phyloP scores from a whole-genome alignment of 768 basidiomycete genomes.

The Sutorius australiensis region DNA sequence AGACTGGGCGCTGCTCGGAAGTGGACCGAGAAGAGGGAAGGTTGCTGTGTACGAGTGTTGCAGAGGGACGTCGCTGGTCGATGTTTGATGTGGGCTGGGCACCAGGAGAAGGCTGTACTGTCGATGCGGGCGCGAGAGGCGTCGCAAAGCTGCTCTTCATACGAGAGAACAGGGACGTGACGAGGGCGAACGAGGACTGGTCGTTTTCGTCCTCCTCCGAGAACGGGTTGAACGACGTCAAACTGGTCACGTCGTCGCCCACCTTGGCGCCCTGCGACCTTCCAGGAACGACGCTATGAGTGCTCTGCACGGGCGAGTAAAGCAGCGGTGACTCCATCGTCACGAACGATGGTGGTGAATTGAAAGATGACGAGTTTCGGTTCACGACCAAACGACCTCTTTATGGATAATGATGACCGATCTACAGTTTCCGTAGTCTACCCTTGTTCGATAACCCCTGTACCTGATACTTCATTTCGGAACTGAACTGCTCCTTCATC shows the following conservation, averaged over 20 bases:
- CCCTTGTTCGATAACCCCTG: conserved; percentile 40
- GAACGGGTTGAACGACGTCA: conserved; percentile 90
- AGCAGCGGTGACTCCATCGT: conserved; percentile 35
- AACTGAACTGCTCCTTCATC: conserved; percentile 57
- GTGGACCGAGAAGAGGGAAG: conserved; percentile 47
- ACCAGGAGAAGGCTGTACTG: conserved; percentile 35
- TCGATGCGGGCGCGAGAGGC: conserved; percentile 52
- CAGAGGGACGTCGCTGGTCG: conserved; percentile 62
- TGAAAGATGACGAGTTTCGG: conserved; percentile 11
- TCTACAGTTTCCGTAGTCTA: conserved; percentile 22
- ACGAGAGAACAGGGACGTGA: conserved; percentile 74
- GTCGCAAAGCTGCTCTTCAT: conserved; percentile 77
- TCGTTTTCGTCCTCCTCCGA: conserved; percentile 92
- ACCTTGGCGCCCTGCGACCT: conserved; percentile 60
- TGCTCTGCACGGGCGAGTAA: conserved; percentile 27
- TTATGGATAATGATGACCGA: conserved; percentile 4
- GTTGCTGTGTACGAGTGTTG: conserved; percentile 39
- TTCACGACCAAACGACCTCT: conserved; percentile 5
- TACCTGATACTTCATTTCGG: conserved; percentile 61
- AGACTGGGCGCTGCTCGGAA: conserved; percentile 53
- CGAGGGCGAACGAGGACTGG: conserved; percentile 79
- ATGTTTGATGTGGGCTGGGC: conserved; percentile 29
- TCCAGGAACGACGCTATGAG: conserved; percentile 42
- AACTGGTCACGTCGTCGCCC: conserved; percentile 58
- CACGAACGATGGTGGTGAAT: background rate